Percentiles rank a stretch among this genome's conserved stretches.
Conservation (phyloP, 192 early-diverging fungal species). For the Neocallimastix lanati region DNA sequence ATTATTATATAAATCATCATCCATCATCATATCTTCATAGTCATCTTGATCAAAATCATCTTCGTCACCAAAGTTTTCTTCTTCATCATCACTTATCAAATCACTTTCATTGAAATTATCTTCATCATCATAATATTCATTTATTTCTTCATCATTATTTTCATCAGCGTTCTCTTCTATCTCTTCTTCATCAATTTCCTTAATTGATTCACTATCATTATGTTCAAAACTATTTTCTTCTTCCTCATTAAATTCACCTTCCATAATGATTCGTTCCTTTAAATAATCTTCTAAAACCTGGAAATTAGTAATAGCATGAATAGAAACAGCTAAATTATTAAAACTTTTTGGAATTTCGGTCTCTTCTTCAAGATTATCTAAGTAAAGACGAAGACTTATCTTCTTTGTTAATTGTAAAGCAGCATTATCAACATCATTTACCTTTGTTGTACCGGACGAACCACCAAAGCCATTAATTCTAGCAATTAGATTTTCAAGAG, state of each 20-base stretch:
- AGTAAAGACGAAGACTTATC: slow-evolving; percentile 39
- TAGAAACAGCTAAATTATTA: slow-evolving; percentile 41
- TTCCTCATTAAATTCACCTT: slow-evolving; percentile 6
- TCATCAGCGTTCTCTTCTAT: slow-evolving; percentile 9
- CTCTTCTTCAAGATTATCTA: slow-evolving; percentile 21
- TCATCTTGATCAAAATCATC: slow-evolving; percentile 14
- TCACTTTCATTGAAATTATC: slow-evolving; percentile 7
- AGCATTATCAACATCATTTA: slow-evolving; percentile 16
- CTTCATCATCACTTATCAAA: slow-evolving; percentile 8
- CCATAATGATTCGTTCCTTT: slow-evolving; percentile 25
- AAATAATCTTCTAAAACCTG: slow-evolving; percentile 64
- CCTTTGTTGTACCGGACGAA: background rate
- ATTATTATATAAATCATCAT: background rate
- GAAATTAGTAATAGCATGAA: slow-evolving; percentile 76
- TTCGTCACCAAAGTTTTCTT: slow-evolving; percentile 2
- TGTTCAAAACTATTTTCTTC: slow-evolving; percentile 4
- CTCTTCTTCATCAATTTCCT: slow-evolving; percentile 8
- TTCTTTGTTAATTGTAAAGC: slow-evolving; percentile 58
- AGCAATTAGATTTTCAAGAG: slow-evolving; percentile 1
- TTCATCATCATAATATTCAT: slow-evolving; percentile 1
- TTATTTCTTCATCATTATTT: slow-evolving; percentile 1
- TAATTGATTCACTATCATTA: slow-evolving; percentile 8
- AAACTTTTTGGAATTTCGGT: slow-evolving; percentile 23
- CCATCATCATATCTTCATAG: slow-evolving; percentile 7
- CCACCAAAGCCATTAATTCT: slow-evolving; percentile 5